A percentile compares a stretch with the other conserved stretches of the same genome.
phyloP scores from a whole-genome alignment of 805 yeast species.

The Starmerella roubikii region DNA sequence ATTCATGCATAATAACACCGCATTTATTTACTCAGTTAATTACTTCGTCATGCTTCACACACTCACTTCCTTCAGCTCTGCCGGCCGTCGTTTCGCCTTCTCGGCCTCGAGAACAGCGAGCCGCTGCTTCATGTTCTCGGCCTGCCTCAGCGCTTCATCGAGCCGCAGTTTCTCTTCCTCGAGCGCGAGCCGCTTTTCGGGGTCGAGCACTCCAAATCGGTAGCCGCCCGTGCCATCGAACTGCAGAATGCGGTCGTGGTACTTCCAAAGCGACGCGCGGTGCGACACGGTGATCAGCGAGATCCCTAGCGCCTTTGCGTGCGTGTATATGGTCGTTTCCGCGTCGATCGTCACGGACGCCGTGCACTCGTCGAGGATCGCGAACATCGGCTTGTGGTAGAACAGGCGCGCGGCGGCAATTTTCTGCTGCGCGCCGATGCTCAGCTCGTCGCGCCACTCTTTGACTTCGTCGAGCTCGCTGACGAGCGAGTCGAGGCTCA shows the following conservation, averaged over 20 bases:
- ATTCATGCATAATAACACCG: too few relatives aligned
- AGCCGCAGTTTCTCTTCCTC: conserved; percentile 66
- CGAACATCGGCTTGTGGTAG: conserved; percentile 84
- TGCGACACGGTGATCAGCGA: conserved; percentile 85
- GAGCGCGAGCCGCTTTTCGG: conserved; percentile 53
- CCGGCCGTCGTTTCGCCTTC: neutral
- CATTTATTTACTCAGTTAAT: too few relatives aligned
- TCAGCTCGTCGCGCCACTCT: conserved; percentile 80
- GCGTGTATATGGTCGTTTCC: conserved; percentile 77
- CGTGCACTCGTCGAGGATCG: conserved; percentile 91
- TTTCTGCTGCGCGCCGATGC: conserved; percentile 86
- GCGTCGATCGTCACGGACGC: conserved; percentile 84
- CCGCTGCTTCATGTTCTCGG: conserved; percentile 52
- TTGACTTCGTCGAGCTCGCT: conserved; percentile 54
- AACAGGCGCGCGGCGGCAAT: conserved; percentile 86
- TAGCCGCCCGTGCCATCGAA: conserved; percentile 77
- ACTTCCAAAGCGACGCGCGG: conserved; percentile 83
- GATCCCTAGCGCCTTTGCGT: conserved; percentile 66
- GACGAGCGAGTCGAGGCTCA: conserved; percentile 27
- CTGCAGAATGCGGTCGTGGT: conserved; percentile 68
- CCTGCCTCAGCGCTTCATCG: conserved; percentile 58
- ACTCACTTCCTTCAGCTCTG: too few relatives aligned
- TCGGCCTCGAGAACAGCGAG: conserved; percentile 37
- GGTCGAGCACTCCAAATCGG: conserved; percentile 49
- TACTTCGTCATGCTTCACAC: too few relatives aligned